Base-by-base conservation (phyloP, 2,329 filamentous ascomycete genomes). In the Hortaea werneckii region DNA sequence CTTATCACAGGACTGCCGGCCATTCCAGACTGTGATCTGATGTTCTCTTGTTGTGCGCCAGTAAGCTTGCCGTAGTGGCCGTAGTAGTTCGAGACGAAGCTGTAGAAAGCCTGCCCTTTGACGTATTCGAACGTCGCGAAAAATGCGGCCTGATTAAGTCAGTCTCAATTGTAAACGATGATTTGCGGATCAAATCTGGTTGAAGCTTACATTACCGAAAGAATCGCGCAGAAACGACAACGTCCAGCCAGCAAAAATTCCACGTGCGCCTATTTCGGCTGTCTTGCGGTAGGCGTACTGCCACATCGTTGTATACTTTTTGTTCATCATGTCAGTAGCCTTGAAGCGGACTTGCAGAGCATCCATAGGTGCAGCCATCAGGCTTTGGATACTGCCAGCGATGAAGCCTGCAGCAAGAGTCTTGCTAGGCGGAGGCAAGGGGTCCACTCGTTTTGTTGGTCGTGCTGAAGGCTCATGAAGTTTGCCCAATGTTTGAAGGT, bases 41-140 rank as follows among this genome's bases (percentile, higher is more conserved):
- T 59, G 37, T 52, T 53, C 11, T 60, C 54, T 47, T 58, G 52
- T 41, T 65, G 62, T 11, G 42, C 46, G 40, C 70, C 56, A 4
- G 60, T 62, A 4, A 65, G 51, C 9, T 59, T 56, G 27, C 54
- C 56, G 48, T 56, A 63, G 6, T 53, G 50, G 6, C 80, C 78
- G 54, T 88, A 88, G 60, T 81, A 85, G 68, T 77, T 80, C 10
- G 75, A 77, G 29, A 88, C 77, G 58, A 84, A 88, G 39, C 69
- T 69, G 63, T 87, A 87, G 65, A 85, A 82, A 9, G 74, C 73
- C 60, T 88, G 84, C 8, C 79, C 81, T 61, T 88, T 88, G 58
- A 87, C 69, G 41, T 79, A 85, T 65, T 89, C 85, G 52, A 89
- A 88, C 0, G 77, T 78, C 55, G 76, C 78, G 64, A 89, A 89